Base-by-base conservation (phyloP, 352 stramenopile genomes). In the Aphanomyces stellatus region DNA sequence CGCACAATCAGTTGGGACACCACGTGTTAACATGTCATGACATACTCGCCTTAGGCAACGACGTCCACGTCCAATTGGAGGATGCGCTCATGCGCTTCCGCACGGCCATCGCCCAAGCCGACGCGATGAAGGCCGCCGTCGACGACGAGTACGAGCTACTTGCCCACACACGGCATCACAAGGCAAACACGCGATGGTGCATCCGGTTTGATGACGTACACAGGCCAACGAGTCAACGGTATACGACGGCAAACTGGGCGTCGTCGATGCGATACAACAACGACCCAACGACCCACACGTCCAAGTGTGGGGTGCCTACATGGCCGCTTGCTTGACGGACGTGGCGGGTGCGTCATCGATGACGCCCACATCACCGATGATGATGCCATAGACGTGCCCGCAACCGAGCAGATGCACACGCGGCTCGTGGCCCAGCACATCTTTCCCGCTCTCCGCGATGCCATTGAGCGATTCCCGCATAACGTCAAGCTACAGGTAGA, bases 391-490 rank as follows among this genome's bases (percentile, higher is more conserved):
- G 49, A 67, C 42, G 22, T 24, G 27, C 7, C 11, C n/a, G 59
- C 6, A 31, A 41, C 8, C 30, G 24, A 67, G 17, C 13, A 15
- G n/a, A 37, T 57, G 49, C 25, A 22, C 8, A 22, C 17, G 25
- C 43, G 48, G 5, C 49, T 67, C 7, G 30, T 67, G 10, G 57
- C 31, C 10, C 60, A 67, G 22, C 13, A 33, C 19, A 60, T 67
- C 2, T 51, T 67, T 10, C 60, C 15, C 2, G 37, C 34, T 7
- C 28, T 67, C 22, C n/a, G 34, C 4, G 60, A 67, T 22, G 48
- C 60, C 3, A 67, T 67, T 11, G 60, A 67, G 34, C 60, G 60
- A n/a, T 67, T 67, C 27, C 60, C 60, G 7, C 35, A 34, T 25
- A 28, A 53, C 49, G 27, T 41, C 7, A 67, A 57, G 22, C 48